Base-by-base conservation (phyloP, 352 stramenopile species). In the Phytophthora multivora region DNA sequence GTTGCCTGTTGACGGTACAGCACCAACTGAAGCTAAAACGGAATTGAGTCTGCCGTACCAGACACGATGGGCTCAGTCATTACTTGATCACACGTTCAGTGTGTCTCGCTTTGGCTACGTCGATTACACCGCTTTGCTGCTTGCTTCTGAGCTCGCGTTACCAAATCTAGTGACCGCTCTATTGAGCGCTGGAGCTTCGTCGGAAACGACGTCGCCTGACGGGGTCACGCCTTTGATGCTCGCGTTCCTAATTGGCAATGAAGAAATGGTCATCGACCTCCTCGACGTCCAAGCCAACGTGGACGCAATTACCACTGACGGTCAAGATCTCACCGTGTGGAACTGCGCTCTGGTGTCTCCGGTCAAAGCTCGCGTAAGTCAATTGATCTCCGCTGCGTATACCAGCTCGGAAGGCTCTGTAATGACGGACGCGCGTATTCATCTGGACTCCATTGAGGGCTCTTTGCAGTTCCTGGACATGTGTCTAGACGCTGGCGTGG, bases 141-240 rank as follows among this genome's bases (percentile, higher is more conserved):
- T 94, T 2, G 79, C 81, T 6, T 68, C 75, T 0, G 81, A 94
- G 39, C 55, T 89, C 10, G 60, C 51, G 0, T 52, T 77, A 1
- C 58, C 71, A 0, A 53, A 63, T 4, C 51, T 86, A 25, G 71
- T 77, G 0, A 30, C 46, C 3, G 59, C 66, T 8, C 47, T 93
- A 10, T 48, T 93, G 15, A 51, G 56, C 21, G 80, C 66, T 11
- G 76, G 76, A n/a, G 78, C 75, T n/a, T 71, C 48, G 0, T 30
- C 75, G 0, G 63, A 86, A 12, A 65, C 54, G 0, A 35, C 40
- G 3, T 77, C 80, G 4, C 21, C 64, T 4, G 61, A 75, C 10
- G 69, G 73, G 4, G 66, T 74, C 5, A 90, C 76, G 0, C 71
- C 78, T 5, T 51, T 94, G 4, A 91, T 91, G 81, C 53, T 84